phyloP scores from a whole-genome alignment of 2,329 filamentous ascomycete genomes.

The Neonectria sp. region DNA sequence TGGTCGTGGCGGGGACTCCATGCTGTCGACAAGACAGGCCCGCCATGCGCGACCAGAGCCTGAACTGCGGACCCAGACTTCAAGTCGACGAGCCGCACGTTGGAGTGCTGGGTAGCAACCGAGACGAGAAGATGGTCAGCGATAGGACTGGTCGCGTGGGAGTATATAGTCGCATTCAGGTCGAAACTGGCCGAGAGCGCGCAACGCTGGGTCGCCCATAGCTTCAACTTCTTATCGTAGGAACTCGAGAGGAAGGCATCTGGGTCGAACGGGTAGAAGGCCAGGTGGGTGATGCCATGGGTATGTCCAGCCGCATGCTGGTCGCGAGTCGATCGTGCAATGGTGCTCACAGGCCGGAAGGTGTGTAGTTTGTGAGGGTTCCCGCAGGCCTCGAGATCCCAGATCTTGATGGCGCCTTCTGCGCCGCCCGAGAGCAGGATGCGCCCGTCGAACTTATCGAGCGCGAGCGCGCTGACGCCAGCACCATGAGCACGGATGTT shows the following conservation, averaged over 20 bases:
- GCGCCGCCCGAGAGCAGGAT: constrained; percentile 89
- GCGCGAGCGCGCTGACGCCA: constrained; percentile 83
- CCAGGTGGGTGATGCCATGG: constrained; percentile 82
- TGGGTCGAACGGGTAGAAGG: constrained; percentile 84
- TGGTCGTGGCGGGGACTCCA: constrained; percentile 90
- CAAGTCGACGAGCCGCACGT: constrained; percentile 88
- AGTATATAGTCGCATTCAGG: constrained; percentile 78
- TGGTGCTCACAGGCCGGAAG: constrained; percentile 69
- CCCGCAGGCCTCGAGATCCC: constrained; percentile 81
- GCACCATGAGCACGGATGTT: constrained; percentile 78
- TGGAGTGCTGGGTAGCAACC: constrained; percentile 88
- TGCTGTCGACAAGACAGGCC: constrained; percentile 76
- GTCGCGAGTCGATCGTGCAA: constrained; percentile 59
- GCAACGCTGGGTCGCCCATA: constrained; percentile 78
- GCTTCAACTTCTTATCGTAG: constrained; percentile 83
- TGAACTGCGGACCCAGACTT: constrained; percentile 83
- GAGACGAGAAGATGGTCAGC: constrained; percentile 84
- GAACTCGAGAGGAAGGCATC: constrained; percentile 83
- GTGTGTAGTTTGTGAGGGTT: constrained; percentile 62
- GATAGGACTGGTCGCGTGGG: constrained; percentile 83
- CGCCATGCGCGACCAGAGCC: constrained; percentile 77
- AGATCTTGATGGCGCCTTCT: constrained; percentile 87
- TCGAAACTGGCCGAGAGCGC: constrained; percentile 76
- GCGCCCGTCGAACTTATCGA: constrained; percentile 85
- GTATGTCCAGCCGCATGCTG: constrained; percentile 64